Percentiles rank a stretch among this genome's conserved stretches.
Conservation (phyloP, 2,329 filamentous ascomycete species). For the Aspergillus candidus region DNA sequence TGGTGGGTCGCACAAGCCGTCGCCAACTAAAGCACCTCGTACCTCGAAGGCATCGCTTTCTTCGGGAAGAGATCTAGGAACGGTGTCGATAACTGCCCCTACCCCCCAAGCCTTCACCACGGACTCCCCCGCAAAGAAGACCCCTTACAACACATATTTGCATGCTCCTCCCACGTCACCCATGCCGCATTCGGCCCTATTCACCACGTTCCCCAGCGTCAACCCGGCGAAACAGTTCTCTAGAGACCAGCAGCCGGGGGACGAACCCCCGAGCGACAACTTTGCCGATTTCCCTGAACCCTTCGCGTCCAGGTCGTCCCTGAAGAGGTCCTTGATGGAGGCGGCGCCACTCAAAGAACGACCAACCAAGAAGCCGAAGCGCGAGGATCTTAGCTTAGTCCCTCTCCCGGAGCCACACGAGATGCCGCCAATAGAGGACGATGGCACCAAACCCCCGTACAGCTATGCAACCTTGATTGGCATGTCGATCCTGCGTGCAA, state of each 20-base stretch:
- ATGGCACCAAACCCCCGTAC: constrained; percentile 80
- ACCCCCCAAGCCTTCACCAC: constrained; percentile 40
- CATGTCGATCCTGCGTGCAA: constrained; percentile 89
- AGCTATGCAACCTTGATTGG: constrained; percentile 94
- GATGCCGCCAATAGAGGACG: constrained; percentile 77
- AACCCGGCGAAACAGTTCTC: constrained; percentile 35
- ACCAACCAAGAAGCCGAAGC: constrained; percentile 61
- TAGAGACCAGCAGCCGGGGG: constrained; percentile 43
- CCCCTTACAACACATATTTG: constrained; percentile 28
- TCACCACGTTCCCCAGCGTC: constrained; percentile 46
- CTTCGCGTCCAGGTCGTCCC: constrained; percentile 38
- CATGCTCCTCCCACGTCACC: constrained; percentile 20
- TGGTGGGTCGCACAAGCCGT: constrained; percentile 48
- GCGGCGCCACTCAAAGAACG: constrained; percentile 67
- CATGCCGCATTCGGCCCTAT: constrained; percentile 42
- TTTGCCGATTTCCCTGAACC: constrained; percentile 45
- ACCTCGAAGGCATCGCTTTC: constrained; percentile 50
- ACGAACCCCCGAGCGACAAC: constrained; percentile 37
- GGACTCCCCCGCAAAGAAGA: constrained; percentile 45
- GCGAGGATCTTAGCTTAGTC: constrained; percentile 47
- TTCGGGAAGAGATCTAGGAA: constrained; percentile 54
- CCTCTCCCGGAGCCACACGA: constrained; percentile 65
- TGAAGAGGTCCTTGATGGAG: constrained; percentile 63
- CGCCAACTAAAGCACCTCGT: constrained; percentile 61
- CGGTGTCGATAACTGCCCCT: constrained; percentile 55